Percentiles rank a stretch among this genome's conserved stretches.
Conservation (phyloP, 2,329 filamentous ascomycete species). For the Colletotrichum echinochloae region DNA sequence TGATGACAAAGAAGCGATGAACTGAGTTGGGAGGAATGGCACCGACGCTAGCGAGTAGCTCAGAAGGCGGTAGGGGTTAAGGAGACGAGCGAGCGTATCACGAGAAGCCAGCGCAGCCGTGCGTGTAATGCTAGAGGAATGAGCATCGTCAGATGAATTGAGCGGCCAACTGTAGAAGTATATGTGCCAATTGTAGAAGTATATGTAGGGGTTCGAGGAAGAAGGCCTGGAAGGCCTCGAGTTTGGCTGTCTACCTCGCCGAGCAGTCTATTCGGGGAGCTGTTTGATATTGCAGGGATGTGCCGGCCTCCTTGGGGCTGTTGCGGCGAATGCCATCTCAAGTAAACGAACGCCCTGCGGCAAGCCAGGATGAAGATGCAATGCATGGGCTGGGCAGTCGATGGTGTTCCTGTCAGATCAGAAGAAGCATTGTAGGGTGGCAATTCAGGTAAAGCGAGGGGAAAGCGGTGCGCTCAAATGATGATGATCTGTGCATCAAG, state of each 20-base stretch:
- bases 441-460: neutral
- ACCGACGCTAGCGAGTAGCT: conserved; percentile 6
- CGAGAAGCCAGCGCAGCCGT: conserved; percentile 5
- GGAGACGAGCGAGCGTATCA: conserved; percentile 13
- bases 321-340: neutral
- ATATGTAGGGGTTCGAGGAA: neutral
- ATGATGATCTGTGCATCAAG: neutral
- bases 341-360: neutral
- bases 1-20: conserved; percentile 26
- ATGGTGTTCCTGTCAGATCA: neutral
- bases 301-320: neutral
- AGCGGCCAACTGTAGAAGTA: neutral
- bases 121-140: neutral
- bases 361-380: neutral
- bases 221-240: neutral
- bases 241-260: neutral
- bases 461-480: neutral
- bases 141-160: neutral
- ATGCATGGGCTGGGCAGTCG: neutral
- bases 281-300: neutral
- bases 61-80: neutral
- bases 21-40: neutral
- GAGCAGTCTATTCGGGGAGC: neutral
- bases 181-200: neutral
- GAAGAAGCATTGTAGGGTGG: neutral